Evolutionary conservation across 2,329 filamentous ascomycete genomes (phyloP).

Genomic region (Exophiala calicioides): DNA sequence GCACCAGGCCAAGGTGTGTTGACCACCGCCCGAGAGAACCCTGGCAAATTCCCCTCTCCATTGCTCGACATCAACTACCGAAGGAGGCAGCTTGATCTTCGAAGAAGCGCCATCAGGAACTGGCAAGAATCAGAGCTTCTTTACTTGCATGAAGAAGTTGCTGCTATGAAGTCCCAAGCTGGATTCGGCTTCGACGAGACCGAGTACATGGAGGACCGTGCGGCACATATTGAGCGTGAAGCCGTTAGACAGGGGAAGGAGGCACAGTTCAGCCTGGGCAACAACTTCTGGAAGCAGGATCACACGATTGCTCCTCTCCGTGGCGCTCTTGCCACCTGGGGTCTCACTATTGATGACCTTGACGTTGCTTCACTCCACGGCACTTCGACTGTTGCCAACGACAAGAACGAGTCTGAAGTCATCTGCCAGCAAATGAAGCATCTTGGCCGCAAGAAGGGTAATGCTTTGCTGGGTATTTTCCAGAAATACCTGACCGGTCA

Average conservation of each 20-base stretch:
- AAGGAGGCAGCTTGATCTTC: slow-evolving; percentile 88
- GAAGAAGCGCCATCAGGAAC: slow-evolving; percentile 89
- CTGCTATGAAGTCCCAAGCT: slow-evolving; percentile 82
- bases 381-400: slow-evolving; percentile 96
- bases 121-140: slow-evolving; percentile 96
- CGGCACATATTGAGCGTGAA: slow-evolving; percentile 82
- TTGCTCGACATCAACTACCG: slow-evolving; percentile 97
- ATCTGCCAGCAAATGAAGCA: slow-evolving; percentile 95
- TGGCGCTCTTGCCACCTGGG: slow-evolving; percentile 95
- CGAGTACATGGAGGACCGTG: slow-evolving; percentile 83
- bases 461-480: slow-evolving; percentile 94
- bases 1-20: slow-evolving; percentile 96
- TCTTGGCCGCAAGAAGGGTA: slow-evolving; percentile 93
- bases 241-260: slow-evolving; percentile 90
- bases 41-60: slow-evolving; percentile 90
- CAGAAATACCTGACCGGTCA: slow-evolving; percentile 99
- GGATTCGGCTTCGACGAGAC: slow-evolving; percentile 72
- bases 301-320: slow-evolving; percentile 90
- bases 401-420: slow-evolving; percentile 99
- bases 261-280: slow-evolving; percentile 86
- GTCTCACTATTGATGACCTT: slow-evolving; percentile 93
- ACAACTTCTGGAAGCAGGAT: slow-evolving; percentile 99
- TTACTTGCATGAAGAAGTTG: slow-evolving; percentile 88
- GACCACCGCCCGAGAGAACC: slow-evolving; percentile 87
- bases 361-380: slow-evolving; percentile 97